A percentile compares a stretch with the other conserved stretches of the same genome.
phyloP scores from a whole-genome alignment of 495 filamentous ascomycete species.

The Letharia lupina region DNA sequence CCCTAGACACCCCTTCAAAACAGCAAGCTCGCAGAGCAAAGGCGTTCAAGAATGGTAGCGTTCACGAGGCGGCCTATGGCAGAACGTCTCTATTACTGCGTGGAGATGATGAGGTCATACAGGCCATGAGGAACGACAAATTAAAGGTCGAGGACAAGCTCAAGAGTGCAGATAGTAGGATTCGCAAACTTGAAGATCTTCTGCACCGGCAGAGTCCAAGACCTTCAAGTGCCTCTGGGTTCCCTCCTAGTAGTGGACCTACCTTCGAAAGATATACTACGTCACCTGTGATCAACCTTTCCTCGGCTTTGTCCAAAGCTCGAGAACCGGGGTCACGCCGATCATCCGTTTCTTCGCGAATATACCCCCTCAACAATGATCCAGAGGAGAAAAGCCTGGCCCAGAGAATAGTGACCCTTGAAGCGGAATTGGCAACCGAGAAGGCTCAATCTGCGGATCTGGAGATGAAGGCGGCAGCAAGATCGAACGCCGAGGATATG shows the following conservation, averaged over 20 bases:
- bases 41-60: conserved; percentile 91
- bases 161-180: conserved; percentile 80
- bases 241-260: conserved; percentile 32
- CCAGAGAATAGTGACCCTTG: conserved; percentile 67
- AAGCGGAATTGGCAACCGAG: conserved; percentile 65
- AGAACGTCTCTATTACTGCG: conserved; percentile 71
- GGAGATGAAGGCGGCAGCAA: conserved; percentile 50
- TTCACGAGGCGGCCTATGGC: conserved; percentile 75
- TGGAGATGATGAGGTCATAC: conserved; percentile 69
- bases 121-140: conserved; percentile 68
- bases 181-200: conserved; percentile 86
- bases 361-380: conserved; percentile 58
- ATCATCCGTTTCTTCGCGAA: conserved; percentile 57
- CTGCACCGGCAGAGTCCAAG: conserved; percentile 75
- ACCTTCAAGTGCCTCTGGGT: conserved; percentile 59
- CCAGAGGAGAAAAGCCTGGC: conserved; percentile 55
- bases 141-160: conserved; percentile 68
- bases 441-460: conserved; percentile 49
- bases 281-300: conserved; percentile 33
- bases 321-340: conserved; percentile 50
- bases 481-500: conserved; percentile 51
- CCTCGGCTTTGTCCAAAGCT: conserved; percentile 44
- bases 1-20: conserved; percentile 59
- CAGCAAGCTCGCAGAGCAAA: conserved; percentile 71
- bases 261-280: conserved; percentile 23